A percentile compares a stretch with the other conserved stretches of the same genome.
Conservation (phyloP, 2,329 filamentous ascomycete genomes). For the Fusarium sp. region DNA sequence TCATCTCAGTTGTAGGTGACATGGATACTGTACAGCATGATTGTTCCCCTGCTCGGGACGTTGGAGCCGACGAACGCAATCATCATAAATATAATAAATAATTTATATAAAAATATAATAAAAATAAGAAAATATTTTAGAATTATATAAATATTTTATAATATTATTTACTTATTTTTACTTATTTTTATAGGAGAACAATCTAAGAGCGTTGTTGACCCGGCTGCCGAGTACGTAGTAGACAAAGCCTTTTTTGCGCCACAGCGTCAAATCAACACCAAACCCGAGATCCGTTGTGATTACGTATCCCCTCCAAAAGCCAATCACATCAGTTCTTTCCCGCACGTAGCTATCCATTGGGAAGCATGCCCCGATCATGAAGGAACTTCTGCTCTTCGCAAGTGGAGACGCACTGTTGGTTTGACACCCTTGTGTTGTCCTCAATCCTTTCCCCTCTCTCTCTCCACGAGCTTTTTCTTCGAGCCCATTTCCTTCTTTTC, state of each 20-base stretch:
- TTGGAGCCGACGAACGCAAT: conserved; percentile 17
- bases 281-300: conserved; percentile 8
- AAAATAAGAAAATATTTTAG: no score
- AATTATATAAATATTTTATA: no score
- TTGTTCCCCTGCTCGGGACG: conserved; percentile 24
- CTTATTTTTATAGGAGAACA: no score
- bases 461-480: not conserved
- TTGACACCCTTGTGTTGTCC: conserved; percentile 1
- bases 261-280: conserved; percentile 15
- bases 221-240: not conserved
- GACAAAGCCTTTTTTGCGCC: conserved; percentile 1
- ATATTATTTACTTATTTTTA: no score
- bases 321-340: conserved; percentile 23
- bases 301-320: not conserved
- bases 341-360: not conserved
- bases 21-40: not conserved
- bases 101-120: no score
- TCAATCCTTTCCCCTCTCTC: not conserved
- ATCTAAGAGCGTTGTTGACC: no score
- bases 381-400: not conserved
- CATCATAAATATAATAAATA: no score
- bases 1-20: not conserved
- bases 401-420: not conserved
- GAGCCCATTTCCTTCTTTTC: not conserved
- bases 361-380: not conserved